Evolutionary conservation across 2,329 filamentous ascomycete genomes (phyloP), one percentile per base, ranked within the genome.

Genomic region (Sclerotinia glacialis): DNA sequence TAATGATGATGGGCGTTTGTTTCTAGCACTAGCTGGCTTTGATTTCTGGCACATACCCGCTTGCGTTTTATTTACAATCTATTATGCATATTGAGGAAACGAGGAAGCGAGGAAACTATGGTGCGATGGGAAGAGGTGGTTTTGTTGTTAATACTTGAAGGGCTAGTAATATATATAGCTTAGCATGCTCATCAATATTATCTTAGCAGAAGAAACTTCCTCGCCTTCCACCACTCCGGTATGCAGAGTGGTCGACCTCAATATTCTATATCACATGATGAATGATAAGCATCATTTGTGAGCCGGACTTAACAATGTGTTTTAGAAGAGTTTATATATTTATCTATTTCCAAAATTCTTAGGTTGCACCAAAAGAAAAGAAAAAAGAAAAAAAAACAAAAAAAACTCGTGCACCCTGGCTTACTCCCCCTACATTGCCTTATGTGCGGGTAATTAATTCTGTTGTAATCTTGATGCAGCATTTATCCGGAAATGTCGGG

Each of bases 241-340:
- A n/a, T n/a, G n/a, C n/a, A n/a, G n/a, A n/a, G n/a, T n/a, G n/a
- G n/a, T n/a, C n/a, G n/a, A 40, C 14, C 37, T 40, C 37, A 40
- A 40, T 7, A 23, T 34, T 16, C 3, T 11, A 16, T 37, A n/a
- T 18, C 21, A 31, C 37, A 28, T 28, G n/a, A 59, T 59, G 23
- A 16, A 59, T 59, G 26, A 59, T 59, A 31, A 59, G 55, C 26
- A 47, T 60, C 28, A 37, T 49, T 23, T 47, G 8, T 47, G n/a
- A 47, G 9, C 9, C n/a, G 46, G 44, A 46, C 44, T 46, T 40
- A 40, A 40, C 14, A 7, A 6, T 46, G 44, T 8, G 7, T 46
- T 46, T 14, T n/a, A 14, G 31, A 31, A 31, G 31, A 31, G 31
- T 31, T n/a, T n/a, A n/a, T n/a, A n/a, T n/a, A n/a, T 31, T 21